Evolutionary conservation across 192 early-diverging fungal genomes (phyloP).

Genomic region (Coemansia sp.): DNA sequence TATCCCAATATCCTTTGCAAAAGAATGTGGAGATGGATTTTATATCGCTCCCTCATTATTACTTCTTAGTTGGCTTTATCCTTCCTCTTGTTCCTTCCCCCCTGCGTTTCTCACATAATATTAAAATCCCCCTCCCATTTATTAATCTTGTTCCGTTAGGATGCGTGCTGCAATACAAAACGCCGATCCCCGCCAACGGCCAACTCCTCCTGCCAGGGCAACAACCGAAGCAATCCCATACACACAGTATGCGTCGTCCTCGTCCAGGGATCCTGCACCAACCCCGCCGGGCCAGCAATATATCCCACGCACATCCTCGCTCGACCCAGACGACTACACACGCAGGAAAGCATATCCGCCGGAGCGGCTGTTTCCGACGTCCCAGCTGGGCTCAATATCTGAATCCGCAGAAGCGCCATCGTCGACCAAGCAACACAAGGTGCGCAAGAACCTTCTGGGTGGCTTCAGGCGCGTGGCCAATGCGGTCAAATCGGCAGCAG

Average conservation of each 20-base stretch:
- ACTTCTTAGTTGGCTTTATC: neutral
- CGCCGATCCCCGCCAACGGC: conserved; percentile 18
- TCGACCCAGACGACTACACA: conserved; percentile 3
- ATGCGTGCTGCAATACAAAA: conserved; percentile 27
- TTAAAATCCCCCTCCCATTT: neutral
- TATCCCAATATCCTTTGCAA: neutral
- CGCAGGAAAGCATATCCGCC: neutral
- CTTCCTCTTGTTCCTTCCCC: neutral
- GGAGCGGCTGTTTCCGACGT: neutral
- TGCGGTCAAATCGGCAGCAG: conserved; percentile 44
- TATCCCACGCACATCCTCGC: neutral
- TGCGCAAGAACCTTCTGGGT: conserved; percentile 35
- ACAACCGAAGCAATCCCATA: neutral
- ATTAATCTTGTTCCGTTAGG: conserved; percentile 6
- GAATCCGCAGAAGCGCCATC: conserved; percentile 11
- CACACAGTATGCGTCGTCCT: neutral
- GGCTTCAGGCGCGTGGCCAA: conserved; percentile 49
- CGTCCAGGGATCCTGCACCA: neutral
- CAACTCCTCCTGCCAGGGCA: neutral
- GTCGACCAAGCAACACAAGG: conserved; percentile 12
- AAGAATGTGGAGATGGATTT: neutral
- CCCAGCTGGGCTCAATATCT: conserved; percentile 31
- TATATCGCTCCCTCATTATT: neutral
- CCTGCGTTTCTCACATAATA: neutral
- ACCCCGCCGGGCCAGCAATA: conserved; percentile 6